These are phyloP conservation scores for Skeletonema tropicum DNA, from an alignment of 108 stramenopile genomes.

Conservation along the genomic window DNA sequence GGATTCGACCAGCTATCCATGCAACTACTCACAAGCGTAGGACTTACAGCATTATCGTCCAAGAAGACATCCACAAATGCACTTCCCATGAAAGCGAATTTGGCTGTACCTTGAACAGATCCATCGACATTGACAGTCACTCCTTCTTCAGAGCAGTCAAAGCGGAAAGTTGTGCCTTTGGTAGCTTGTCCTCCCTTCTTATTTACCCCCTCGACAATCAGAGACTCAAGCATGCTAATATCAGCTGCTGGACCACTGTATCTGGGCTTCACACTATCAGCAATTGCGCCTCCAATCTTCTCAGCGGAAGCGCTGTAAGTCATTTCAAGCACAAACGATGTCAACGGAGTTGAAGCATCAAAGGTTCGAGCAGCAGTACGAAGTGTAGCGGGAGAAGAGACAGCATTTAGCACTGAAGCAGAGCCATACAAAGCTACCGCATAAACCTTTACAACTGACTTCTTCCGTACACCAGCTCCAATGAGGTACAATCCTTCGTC, in stretches of 20 bases:
- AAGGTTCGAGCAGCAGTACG: conserved; percentile 51
- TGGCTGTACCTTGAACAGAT: conserved; percentile 57
- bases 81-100: conserved; percentile 47
- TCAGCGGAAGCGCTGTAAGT: conserved; percentile 85
- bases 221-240: conserved; percentile 48
- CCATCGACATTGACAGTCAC: conserved; percentile 78
- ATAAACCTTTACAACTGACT: conserved; percentile 85
- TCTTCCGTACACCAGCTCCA: conserved; percentile 79
- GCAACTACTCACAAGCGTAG: conserved; percentile 59
- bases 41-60: conserved; percentile 79
- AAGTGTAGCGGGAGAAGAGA: conserved; percentile 56
- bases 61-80: conserved; percentile 78
- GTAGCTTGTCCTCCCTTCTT: conserved; percentile 66
- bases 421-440: conserved; percentile 78
- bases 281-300: conserved; percentile 85
- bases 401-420: conserved; percentile 40
- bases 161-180: conserved; percentile 65
- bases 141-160: conserved; percentile 63
- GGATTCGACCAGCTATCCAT: conserved; percentile 43
- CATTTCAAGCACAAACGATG: conserved; percentile 74
- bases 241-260: conserved; percentile 33
- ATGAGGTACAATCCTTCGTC: not conserved
- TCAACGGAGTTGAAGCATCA: conserved; percentile 14
- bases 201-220: conserved; percentile 49
- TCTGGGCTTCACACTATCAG: conserved; percentile 77